Evolutionary conservation across 495 filamentous ascomycete species (phyloP), one percentile per base, ranked within the genome.

Genomic region (Penicillium manginii): DNA sequence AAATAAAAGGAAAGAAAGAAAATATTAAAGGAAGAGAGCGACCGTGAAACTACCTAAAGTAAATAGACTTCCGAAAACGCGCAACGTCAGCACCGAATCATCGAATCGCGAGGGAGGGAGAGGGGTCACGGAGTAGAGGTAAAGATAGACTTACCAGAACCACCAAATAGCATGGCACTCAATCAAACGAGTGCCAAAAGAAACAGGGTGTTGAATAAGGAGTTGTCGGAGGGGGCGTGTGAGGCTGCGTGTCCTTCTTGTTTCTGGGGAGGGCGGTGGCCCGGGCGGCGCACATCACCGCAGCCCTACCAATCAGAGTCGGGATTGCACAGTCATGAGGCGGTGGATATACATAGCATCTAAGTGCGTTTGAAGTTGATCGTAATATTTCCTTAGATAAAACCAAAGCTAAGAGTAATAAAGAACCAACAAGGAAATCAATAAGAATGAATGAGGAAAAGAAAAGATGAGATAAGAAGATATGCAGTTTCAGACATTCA

Each of bases 31-130:
- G 21, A 49, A 73, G 70, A 60, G 69, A 72, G 68, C 57, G 68
- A 72, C 71, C 59, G 67, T 63, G 69, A 71, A 67, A 69, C 67
- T 55, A 72, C 65, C 69, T 73, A 72, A 60, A 66, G 55, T 62
- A 68, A 70, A 70, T 70, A 70, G 67, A 70, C 67, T 68, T 64
- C 52, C 54, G 32, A 54, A 56, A 54, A 19, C 45, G 50, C 31
- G 26, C 15, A 42, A 35, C 43, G 54, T 59, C 29, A 67, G 65
- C 47, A 55, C 12, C 14, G 55, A 52, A 5, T 39, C 32, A 46
- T 45, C 47, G 32, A 52, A 40, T 47, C 35, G 48, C 10, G 21
- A 14, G 31, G 17, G 12, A 51, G 54, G 33, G 52, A 50, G 10
- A n/a, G 26, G 26, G 1, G 6, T 29, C 26, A 8, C 11, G 18